A percentile compares a stretch with the other conserved stretches of the same genome.
phyloP scores from a whole-genome alignment of 768 basidiomycete genomes.

The Tulasnella sp. region DNA sequence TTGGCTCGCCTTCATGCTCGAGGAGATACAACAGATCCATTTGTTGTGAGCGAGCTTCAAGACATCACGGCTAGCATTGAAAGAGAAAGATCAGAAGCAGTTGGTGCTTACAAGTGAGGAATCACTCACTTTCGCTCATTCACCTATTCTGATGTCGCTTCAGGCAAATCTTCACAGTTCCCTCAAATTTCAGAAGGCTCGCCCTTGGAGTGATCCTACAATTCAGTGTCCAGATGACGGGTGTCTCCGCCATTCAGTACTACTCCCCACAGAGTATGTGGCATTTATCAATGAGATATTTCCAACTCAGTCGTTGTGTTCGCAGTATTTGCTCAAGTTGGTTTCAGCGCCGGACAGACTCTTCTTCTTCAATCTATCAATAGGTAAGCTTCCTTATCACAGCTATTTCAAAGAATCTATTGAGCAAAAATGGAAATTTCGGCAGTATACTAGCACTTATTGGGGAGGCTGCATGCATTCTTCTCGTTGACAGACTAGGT shows the following conservation, averaged over 20 bases:
- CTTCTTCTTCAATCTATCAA: conserved; percentile 21
- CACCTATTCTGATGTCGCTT: background rate
- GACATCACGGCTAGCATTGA: conserved; percentile 13
- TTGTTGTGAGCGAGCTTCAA: conserved; percentile 21
- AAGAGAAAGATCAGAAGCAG: conserved; percentile 18
- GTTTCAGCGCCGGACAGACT: conserved; percentile 18
- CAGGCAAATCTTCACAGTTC: conserved; percentile 1
- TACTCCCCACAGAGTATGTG: conserved; percentile 18
- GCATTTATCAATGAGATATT: background rate
- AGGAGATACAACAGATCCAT: conserved; percentile 22
- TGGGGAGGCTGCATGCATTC: conserved; percentile 4
- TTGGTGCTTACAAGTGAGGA: conserved; percentile 12
- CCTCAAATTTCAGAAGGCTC: conserved; percentile 17
- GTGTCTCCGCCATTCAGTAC: conserved; percentile 27
- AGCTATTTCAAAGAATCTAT: no score
- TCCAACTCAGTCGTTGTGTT: background rate
- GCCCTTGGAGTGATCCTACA: conserved; percentile 21
- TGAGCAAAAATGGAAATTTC: no score
- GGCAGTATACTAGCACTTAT: conserved; percentile 20
- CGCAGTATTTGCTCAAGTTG: conserved; percentile 17
- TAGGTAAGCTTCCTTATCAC: no score
- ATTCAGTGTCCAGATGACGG: conserved; percentile 27
- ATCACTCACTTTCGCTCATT: background rate
- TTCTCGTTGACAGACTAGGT: background rate
- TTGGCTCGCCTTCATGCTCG: conserved; percentile 25